These are phyloP conservation scores for Talaromyces sp. DNA, from an alignment of 2,329 filamentous ascomycete genomes.

Conservation along the genomic window DNA sequence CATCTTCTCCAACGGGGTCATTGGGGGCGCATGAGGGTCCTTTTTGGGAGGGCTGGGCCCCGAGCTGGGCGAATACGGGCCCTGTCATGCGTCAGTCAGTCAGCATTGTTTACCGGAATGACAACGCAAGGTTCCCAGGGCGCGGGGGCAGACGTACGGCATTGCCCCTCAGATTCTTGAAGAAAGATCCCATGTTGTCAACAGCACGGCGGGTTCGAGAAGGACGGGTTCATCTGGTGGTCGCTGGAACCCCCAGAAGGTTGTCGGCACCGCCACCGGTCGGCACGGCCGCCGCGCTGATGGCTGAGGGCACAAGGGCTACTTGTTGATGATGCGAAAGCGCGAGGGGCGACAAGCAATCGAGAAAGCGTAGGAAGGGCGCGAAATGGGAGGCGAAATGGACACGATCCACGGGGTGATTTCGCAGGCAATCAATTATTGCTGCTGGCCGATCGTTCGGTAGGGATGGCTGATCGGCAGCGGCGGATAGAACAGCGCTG, in stretches of 20 bases:
- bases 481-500: background rate
- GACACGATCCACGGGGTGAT: background rate
- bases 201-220: background rate
- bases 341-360: background rate
- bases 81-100: slow-evolving; percentile 26
- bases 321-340: background rate
- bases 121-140: background rate
- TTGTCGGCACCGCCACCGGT: background rate
- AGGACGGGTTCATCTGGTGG: background rate
- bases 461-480: background rate
- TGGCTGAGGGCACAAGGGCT: background rate
- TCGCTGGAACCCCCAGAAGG: background rate
- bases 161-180: slow-evolving; percentile 35
- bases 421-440: background rate
- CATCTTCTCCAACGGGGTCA: slow-evolving; percentile 65
- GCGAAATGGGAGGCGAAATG: background rate
- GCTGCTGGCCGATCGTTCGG: background rate
- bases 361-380: background rate
- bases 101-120: slow-evolving; percentile 13
- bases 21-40: slow-evolving; percentile 51
- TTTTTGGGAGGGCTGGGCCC: slow-evolving; percentile 51
- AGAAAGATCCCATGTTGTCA: slow-evolving; percentile 35
- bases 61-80: slow-evolving; percentile 42
- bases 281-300: background rate
- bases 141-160: slow-evolving; percentile 24